Evolutionary conservation across 352 stramenopile genomes (phyloP), one percentile per base, ranked within the genome.

Genomic region (Globisporangium okanoganense): DNA sequence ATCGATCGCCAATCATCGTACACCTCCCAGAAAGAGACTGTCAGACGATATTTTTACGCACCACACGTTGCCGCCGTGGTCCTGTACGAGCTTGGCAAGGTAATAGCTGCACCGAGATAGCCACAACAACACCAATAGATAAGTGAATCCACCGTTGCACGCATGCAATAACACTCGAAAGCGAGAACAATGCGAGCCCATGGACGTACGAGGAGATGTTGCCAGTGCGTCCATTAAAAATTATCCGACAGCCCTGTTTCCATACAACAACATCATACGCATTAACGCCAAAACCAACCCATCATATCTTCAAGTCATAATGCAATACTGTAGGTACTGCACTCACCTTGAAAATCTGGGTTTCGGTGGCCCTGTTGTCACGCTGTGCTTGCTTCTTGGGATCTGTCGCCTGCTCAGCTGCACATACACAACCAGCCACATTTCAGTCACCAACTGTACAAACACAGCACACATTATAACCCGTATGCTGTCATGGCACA

Each of bases 211-310:
- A 90, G 8, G 85, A 91, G 8, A 95, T 70, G 54, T 93, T 92
- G 58, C 81, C 85, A 0, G 85, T 92, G 44, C 81, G 79, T 5
- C 85, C 83, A 54, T 94, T 92, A 59, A 94, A 93, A 31, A 88
- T 76, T 47, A 95, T 79, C 18, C 70, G 75, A 51, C 85, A 95
- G 31, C 85, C 83, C 82, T 94, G 52, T 58, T 29, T 1, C 9
- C 31, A 62, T 25, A 22, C 38, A 35, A 54, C n/a, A 41, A 18
- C 35, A 20, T 27, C 13, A 22, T 8, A 18, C 20, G 27, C 27
- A 27, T 36, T 2, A 40, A n/a, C 20, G 12, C 18, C 48, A 8
- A 18, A 43, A 12, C 5, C 14, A 43, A 33, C 29, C 3, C 29
- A 3, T 0, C 16, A 44, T 44, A 6, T 2, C 38, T 44, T 20